Percentiles rank a stretch among this genome's conserved stretches.
Evolutionary conservation across 176 grass and related monocot species (phyloP).

Genomic region (Musa itinerans): DNA sequence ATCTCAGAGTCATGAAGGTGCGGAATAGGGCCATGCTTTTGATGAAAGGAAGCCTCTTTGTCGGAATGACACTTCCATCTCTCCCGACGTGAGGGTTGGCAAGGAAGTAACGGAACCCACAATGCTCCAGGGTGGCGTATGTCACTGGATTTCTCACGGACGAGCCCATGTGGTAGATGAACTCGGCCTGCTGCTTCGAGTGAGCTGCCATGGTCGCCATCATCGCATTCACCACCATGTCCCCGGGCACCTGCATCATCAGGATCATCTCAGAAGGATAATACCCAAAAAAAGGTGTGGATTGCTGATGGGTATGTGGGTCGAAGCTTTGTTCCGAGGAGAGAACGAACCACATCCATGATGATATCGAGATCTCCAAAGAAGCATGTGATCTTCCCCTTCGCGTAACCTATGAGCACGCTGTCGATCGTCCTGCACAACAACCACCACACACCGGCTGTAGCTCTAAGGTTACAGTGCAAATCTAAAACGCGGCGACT

Average conservation of each 20-base stretch:
- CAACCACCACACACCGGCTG: no score
- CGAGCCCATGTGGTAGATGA: background rate
- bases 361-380: background rate
- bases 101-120: constrained; percentile 29
- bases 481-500: no score
- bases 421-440: background rate
- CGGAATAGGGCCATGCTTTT: constrained; percentile 34
- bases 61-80: constrained; percentile 39
- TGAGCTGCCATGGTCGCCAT: constrained; percentile 43
- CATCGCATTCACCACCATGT: constrained; percentile 89
- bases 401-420: background rate
- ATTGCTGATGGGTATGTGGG: no score
- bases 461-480: no score
- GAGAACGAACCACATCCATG: background rate
- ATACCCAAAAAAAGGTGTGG: no score
- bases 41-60: constrained; percentile 47
- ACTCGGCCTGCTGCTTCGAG: constrained; percentile 17
- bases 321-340: background rate
- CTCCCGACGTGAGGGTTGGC: constrained; percentile 55
- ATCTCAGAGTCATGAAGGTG: constrained; percentile 50
- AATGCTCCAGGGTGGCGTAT: background rate
- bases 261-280: no score
- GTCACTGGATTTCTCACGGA: background rate
- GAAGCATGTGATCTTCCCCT: background rate
- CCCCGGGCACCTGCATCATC: constrained; percentile 56